Base-by-base conservation (phyloP, 495 filamentous ascomycete species). In the Aeminium ludgeri region DNA sequence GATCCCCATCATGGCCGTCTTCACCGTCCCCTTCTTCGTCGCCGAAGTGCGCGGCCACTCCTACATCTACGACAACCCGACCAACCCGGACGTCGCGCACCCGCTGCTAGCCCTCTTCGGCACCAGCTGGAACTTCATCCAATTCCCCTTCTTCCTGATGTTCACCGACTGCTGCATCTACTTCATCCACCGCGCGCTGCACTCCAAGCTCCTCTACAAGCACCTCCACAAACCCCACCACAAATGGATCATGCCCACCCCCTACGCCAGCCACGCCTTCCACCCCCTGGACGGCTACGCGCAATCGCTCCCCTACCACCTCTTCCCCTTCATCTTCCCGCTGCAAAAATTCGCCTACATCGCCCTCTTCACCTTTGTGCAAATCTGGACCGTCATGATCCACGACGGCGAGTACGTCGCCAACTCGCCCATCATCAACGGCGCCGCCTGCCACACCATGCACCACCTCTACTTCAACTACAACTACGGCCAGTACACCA, bases 221-320 rank as follows among this genome's bases (percentile, higher is more conserved):
- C 65, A 62, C 35, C 71, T 96, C 16, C 87, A 96, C 70, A 96
- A 96, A 69, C 78, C 83, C 38, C 89, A 96, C 66, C 87, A 96
- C 75, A 94, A 93, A 65, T 95, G 87, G 89, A 94, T 96, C 63
- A 91, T 95, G 84, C 89, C 89, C 4, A 93, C 86, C 6, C 87
- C 87, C 10, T 95, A 70, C 58, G 89, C 87, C 10, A 79, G 75
- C 38, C 79, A 92, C 63, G 87, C 87, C 38, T 95, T 96, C 71
- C 86, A 96, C 66, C 89, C 87, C 1, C 50, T 94, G 29, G 87
- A 96, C 60, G 89, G 89, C 55, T 95, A 75, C 65, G 68, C 78
- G n/a, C 89, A 95, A 65, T 80, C 80, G 52, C 51, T 93, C 20
- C 87, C 87, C 0, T 95, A 95, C 66, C 87, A 95, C 65, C 49